Percentiles rank a stretch among this genome's conserved stretches.
Evolutionary conservation across 257 asterid genomes (phyloP).

Genomic region (Dorcoceras hygrometricum): DNA sequence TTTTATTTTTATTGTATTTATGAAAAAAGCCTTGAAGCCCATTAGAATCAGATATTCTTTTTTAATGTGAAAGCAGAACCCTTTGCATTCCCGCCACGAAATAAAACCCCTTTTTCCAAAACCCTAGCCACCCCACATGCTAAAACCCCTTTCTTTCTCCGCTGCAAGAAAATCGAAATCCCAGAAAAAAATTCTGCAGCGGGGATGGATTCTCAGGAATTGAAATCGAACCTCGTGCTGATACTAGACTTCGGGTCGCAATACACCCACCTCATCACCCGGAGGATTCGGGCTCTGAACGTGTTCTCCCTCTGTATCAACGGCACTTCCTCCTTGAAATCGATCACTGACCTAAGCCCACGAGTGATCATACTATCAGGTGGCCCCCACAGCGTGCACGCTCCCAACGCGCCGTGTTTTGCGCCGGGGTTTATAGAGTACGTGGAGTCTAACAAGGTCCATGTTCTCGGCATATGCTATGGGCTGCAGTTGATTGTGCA

Average conservation of each 20-base stretch:
- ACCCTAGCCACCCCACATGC: no score
- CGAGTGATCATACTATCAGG: constrained; percentile 85
- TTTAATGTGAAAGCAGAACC: no score
- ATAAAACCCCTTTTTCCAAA: no score
- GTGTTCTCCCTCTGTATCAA: constrained; percentile 80
- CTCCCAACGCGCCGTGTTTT: constrained; percentile 72
- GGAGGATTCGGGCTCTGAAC: constrained; percentile 79
- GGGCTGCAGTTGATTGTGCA: constrained; percentile 90
- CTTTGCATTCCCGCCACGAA: no score
- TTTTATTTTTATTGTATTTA: no score
- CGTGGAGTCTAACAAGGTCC: constrained; percentile 44
- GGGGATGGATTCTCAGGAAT: not conserved
- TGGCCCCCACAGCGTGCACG: constrained; percentile 93
- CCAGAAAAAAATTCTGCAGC: not conserved
- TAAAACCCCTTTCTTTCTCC: no score
- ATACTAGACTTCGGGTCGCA: constrained; percentile 84
- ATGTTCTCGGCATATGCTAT: constrained; percentile 79
- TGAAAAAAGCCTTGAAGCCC: no score
- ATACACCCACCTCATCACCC: constrained; percentile 93
- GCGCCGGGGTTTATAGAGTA: constrained; percentile 68
- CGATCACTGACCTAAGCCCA: constrained; percentile 62
- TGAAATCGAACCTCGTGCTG: not conserved
- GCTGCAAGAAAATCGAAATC: no score
- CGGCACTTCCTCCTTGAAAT: constrained; percentile 67
- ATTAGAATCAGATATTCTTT: no score